Evolutionary conservation across 2,329 filamentous ascomycete genomes (phyloP).

Genomic region (Ceratocystis albifundus): DNA sequence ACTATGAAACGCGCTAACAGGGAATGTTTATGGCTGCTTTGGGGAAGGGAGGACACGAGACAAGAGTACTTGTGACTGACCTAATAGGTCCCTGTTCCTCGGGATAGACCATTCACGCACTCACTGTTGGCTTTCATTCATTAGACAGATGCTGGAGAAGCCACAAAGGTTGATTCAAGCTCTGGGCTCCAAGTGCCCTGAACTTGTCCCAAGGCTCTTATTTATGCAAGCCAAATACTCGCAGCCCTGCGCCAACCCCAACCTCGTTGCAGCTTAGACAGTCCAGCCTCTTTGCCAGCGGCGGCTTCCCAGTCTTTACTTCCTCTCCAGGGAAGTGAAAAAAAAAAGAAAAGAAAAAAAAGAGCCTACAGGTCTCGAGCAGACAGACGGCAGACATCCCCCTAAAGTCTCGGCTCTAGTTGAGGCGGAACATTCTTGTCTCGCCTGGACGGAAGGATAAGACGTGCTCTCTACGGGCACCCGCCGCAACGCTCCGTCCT

Average conservation of each 20-base stretch:
- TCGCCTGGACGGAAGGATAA: not conserved
- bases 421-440: not conserved
- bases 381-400: not conserved
- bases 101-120: no score
- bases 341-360: not conserved
- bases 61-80: slow-evolving; percentile 1
- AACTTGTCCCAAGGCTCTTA: no score
- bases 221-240: no score
- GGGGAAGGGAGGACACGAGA: not conserved
- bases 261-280: no score
- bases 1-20: slow-evolving; percentile 8
- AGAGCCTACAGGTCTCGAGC: not conserved
- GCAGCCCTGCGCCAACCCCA: no score
- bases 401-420: not conserved
- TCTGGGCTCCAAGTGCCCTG: no score
- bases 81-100: not conserved
- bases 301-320: not conserved
- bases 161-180: no score
- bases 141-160: not conserved
- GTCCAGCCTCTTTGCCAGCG: no score
- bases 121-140: not conserved
- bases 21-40: not conserved
- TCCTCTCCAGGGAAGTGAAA: not conserved
- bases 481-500: not conserved
- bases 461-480: not conserved